Evolutionary conservation across 441 rosid genomes (phyloP), one percentile per base, ranked within the genome.

Genomic region (Bruguiera hainesii): DNA sequence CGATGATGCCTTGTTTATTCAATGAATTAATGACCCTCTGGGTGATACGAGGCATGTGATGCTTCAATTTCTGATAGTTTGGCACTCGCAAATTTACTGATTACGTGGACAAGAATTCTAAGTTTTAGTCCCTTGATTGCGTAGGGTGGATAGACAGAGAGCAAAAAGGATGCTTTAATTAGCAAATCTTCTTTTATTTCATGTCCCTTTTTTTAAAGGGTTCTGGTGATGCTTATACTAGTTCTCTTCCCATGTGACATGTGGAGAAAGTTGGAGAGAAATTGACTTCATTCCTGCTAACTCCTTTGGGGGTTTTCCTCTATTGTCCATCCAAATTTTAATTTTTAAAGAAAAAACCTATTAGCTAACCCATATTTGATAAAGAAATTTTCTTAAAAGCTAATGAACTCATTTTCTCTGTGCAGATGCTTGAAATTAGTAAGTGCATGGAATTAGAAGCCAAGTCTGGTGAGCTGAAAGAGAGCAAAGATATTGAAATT

Each of bases 371-470:
- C 16, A 13, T 39, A 39, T 13, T 39, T 39, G 48, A 39, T 39
- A 39, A 11, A 39, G 16, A 39, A 39, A 10, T 39, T 39, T 39
- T 39, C 48, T 11, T 39, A 11, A 39, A 10, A 10, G 48, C 48
- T 39, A 39, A 39, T 2, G 1, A 39, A 39, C 48, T 39, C 25
- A 31, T 26, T 18, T 69, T 68, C 52, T 65, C 9, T 53, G n/a
- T 64, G 35, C 28, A 92, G 98, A 87, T 92, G 89, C 84, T 89
- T 60, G 93, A 89, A 75, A 78, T 83, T 64, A 75, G 88, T 75
- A 84, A 85, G 55, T 69, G 79, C 73, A 76, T 83, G 87, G 91
- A 89, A 75, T 66, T 66, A 77, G 82, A 87, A 78, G 80, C 82
- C 61, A 87, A 81, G 68, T 66, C 81, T 9, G 65, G 67, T 6